Percentiles rank a stretch among this genome's conserved stretches.
Evolutionary conservation across 352 stramenopile genomes (phyloP).

Genomic region (Pythium phragmitis): DNA sequence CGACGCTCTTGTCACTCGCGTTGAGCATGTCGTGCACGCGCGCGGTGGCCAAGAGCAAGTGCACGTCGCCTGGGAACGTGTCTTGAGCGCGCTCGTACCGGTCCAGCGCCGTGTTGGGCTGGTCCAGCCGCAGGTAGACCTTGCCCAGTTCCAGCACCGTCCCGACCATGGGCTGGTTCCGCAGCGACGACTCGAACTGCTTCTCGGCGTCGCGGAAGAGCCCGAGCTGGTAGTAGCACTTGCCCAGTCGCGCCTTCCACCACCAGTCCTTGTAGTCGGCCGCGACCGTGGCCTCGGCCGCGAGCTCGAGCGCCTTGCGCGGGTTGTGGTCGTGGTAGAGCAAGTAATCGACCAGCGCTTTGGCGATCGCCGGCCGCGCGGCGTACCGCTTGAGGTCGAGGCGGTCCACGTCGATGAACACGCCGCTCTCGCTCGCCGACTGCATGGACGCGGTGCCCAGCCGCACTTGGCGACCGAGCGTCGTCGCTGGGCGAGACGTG

Average conservation of each 20-base stretch:
- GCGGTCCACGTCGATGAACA: slow-evolving; percentile 91
- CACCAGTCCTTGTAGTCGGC: slow-evolving; percentile 93
- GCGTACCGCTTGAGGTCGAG: slow-evolving; percentile 92
- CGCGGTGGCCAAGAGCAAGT: slow-evolving; percentile 84
- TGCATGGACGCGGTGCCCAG: slow-evolving; percentile 92
- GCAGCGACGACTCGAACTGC: slow-evolving; percentile 89
- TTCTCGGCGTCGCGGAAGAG: slow-evolving; percentile 93
- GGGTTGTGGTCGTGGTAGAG: slow-evolving; percentile 93
- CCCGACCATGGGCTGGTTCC: slow-evolving; percentile 88
- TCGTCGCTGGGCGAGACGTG: slow-evolving; percentile 85
- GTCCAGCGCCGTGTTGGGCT: slow-evolving; percentile 91
- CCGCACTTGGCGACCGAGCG: slow-evolving; percentile 87
- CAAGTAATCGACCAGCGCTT: slow-evolving; percentile 89
- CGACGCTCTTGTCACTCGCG: slow-evolving; percentile 73
- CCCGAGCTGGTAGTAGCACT: slow-evolving; percentile 94
- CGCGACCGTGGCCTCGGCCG: slow-evolving; percentile 85
- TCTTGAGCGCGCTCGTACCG: slow-evolving; percentile 68
- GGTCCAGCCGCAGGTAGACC: slow-evolving; percentile 93
- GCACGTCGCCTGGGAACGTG: slow-evolving; percentile 75
- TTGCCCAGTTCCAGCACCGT: slow-evolving; percentile 92
- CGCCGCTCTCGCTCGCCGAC: slow-evolving; percentile 39
- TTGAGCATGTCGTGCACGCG: slow-evolving; percentile 93
- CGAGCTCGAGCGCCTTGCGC: slow-evolving; percentile 90
- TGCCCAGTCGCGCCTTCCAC: slow-evolving; percentile 93
- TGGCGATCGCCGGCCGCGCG: slow-evolving; percentile 79